Evolutionary conservation across 805 yeast genomes (phyloP).

Genomic region (Ogataea polymorpha): DNA sequence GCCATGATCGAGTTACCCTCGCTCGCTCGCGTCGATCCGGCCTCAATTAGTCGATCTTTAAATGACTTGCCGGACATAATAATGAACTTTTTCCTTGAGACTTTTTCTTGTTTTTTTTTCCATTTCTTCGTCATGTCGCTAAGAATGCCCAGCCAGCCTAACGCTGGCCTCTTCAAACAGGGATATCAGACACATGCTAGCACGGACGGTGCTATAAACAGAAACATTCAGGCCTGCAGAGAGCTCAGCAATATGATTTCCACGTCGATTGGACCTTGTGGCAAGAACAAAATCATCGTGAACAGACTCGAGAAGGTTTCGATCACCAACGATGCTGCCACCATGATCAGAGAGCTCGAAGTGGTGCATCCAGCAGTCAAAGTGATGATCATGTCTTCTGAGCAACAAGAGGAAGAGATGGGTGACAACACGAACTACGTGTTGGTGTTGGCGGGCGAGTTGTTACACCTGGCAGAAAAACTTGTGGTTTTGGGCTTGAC

Average conservation of each 20-base stretch:
- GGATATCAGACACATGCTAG: conserved; percentile 85
- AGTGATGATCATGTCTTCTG: conserved; percentile 90
- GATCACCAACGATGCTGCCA: conserved; percentile 96
- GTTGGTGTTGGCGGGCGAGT: conserved; percentile 87
- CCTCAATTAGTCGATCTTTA: conserved; percentile 25
- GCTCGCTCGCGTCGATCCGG: conserved; percentile 11
- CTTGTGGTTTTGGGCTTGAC: conserved; percentile 80
- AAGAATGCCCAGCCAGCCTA: conserved; percentile 88
- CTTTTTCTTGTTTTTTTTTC: conserved; percentile 7
- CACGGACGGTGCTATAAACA: conserved; percentile 90
- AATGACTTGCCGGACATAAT: conserved; percentile 18
- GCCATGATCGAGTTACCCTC: conserved; percentile 28
- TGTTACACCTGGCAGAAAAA: conserved; percentile 82
- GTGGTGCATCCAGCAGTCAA: conserved; percentile 98
- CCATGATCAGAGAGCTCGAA: conserved; percentile 89
- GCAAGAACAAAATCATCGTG: conserved; percentile 92
- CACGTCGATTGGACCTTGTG: conserved; percentile 97
- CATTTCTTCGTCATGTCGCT: conserved; percentile 60
- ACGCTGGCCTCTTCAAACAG: conserved; percentile 89
- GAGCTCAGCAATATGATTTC: conserved; percentile 89
- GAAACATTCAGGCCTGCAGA: conserved; percentile 91
- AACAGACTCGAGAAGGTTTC: conserved; percentile 82
- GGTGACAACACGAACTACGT: conserved; percentile 96
- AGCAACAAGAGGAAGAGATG: conserved; percentile 96
- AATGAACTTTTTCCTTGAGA: conserved; percentile 2